Percentiles rank a stretch among this genome's conserved stretches.
Conservation (phyloP, 768 basidiomycete species). For the Leccinum ochraceum region DNA sequence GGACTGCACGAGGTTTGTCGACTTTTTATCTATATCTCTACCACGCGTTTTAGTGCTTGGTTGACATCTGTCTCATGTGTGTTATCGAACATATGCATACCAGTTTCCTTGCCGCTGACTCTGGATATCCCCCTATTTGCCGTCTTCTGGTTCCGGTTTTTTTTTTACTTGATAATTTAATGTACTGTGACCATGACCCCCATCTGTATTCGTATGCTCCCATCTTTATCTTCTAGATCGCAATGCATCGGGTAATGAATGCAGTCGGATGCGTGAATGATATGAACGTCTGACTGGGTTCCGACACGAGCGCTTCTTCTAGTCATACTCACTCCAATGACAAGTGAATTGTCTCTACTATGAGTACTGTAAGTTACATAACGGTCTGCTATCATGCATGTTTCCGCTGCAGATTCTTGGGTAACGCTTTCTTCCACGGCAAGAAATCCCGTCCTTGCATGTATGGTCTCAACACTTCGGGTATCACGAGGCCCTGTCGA, state of each 20-base stretch:
- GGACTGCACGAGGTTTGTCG: neutral
- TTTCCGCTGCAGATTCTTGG: conserved; percentile 78
- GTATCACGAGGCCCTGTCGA: conserved; percentile 83
- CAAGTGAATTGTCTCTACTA: neutral
- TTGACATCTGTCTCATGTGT: conserved; percentile 6
- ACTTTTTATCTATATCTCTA: neutral
- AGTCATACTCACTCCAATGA: too few relatives aligned
- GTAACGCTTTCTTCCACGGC: conserved; percentile 80
- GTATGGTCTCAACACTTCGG: conserved; percentile 88
- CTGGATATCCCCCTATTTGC: neutral
- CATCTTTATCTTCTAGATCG: conserved; percentile 1
- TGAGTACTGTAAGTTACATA: neutral
- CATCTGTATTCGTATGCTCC: conserved; percentile 24
- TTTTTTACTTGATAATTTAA: conserved; percentile 23
- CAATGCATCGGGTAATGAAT: conserved; percentile 5
- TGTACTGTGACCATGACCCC: conserved; percentile 3
- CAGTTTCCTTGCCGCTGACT: neutral
- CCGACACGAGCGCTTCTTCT: neutral
- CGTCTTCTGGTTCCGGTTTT: neutral
- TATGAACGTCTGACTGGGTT: too few relatives aligned
- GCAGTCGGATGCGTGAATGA: neutral
- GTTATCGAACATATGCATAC: conserved; percentile 18
- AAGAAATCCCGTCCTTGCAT: conserved; percentile 95
- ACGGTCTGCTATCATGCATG: conserved; percentile 37
- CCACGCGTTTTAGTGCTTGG: neutral